Evolutionary conservation across 1,139 yeast species (phyloP).

Genomic region (Hansenula sp.): DNA sequence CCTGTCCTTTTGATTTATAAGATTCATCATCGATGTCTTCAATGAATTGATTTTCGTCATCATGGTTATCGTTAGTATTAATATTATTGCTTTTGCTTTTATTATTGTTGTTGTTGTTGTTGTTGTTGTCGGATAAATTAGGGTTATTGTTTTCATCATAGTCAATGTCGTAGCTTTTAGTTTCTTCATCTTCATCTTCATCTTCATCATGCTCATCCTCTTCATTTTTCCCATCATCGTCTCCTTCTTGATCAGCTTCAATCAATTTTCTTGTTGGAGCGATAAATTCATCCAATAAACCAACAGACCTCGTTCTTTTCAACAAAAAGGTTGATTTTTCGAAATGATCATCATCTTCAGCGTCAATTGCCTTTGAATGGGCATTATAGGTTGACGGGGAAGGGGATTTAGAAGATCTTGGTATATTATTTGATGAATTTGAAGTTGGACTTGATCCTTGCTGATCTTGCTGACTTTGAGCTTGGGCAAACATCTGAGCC

Average conservation of each 20-base stretch:
- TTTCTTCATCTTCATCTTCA: background rate
- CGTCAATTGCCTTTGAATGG: slow-evolving; percentile 61
- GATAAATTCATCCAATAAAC: slow-evolving; percentile 70
- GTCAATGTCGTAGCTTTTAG: slow-evolving; percentile 8
- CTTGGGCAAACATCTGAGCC: slow-evolving; percentile 20
- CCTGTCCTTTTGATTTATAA: slow-evolving; percentile 3
- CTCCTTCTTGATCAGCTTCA: slow-evolving; percentile 18
- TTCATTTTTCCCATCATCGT: background rate
- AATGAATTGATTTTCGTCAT: slow-evolving; percentile 19
- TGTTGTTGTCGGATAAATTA: slow-evolving; percentile 3
- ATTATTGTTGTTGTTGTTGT: slow-evolving; percentile 2
- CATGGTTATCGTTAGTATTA: slow-evolving; percentile 12
- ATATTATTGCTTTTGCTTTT: slow-evolving; percentile 6
- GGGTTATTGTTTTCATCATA: slow-evolving; percentile 9
- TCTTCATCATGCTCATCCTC: background rate
- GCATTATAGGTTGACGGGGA: slow-evolving; percentile 22
- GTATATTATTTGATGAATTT: background rate
- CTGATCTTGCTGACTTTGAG: slow-evolving; percentile 1
- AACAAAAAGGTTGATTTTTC: slow-evolving; percentile 69
- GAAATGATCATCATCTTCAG: slow-evolving; percentile 69
- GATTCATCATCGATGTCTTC: slow-evolving; percentile 19
- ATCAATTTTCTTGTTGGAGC: slow-evolving; percentile 34
- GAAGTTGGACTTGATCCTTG: background rate
- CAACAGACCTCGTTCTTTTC: slow-evolving; percentile 82
- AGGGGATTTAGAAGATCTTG: slow-evolving; percentile 2